These are phyloP conservation scores for Dictyostelium citrinum DNA, from an alignment of 78 protist species.

Conservation along the genomic window DNA sequence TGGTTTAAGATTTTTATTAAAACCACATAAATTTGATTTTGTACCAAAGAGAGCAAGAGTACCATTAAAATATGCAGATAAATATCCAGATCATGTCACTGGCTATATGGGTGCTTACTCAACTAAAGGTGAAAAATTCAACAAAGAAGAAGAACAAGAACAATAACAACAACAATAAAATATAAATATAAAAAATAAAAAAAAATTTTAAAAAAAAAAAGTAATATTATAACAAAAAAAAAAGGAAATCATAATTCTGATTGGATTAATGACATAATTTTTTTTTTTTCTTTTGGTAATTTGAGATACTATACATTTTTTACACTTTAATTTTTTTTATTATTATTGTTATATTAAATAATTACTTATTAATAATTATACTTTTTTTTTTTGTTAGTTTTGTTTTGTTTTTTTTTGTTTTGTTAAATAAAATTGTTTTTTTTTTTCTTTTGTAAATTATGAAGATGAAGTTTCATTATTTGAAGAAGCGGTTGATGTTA, in stretches of 20 bases:
- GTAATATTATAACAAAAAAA: too few relatives aligned
- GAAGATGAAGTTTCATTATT: background rate
- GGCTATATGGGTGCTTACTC: constrained; percentile 65
- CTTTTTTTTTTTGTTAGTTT: too few relatives aligned
- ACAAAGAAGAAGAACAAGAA: background rate
- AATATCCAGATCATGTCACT: constrained; percentile 64
- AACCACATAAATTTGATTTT: constrained; percentile 78
- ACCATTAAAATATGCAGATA: constrained; percentile 35
- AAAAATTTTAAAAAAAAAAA: too few relatives aligned
- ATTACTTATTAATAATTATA: background rate
- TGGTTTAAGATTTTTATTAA: constrained; percentile 72
- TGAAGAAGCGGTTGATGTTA: background rate
- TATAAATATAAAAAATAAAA: background rate
- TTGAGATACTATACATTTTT: background rate
- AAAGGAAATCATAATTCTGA: too few relatives aligned
- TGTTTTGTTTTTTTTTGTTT: background rate
- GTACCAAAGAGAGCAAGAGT: constrained; percentile 61
- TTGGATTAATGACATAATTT: too few relatives aligned
- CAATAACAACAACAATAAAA: background rate
- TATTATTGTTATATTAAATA: background rate
- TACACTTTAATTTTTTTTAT: background rate
- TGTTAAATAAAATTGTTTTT: background rate
- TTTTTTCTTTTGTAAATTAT: background rate
- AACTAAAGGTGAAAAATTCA: constrained; percentile 14
- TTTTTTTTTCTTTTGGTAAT: background rate